phyloP scores from a whole-genome alignment of 257 asterid species.

The Orobanche coerulescens region DNA sequence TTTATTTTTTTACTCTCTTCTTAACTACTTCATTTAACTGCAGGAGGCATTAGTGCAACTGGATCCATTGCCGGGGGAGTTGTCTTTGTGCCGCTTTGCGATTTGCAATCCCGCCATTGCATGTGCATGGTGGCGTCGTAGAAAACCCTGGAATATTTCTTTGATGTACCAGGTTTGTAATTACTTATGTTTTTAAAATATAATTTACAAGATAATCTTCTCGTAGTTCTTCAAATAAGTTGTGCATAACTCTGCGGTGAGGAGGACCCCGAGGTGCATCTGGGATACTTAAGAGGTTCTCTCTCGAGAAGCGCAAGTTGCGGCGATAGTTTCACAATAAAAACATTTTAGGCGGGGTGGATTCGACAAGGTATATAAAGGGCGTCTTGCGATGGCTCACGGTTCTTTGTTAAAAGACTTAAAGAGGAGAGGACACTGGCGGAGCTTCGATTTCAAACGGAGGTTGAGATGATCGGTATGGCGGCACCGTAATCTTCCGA shows the following conservation, averaged over 20 bases:
- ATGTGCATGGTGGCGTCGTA: slow-evolving; percentile 53
- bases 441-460: slow-evolving; percentile 52
- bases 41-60: slow-evolving; percentile 36
- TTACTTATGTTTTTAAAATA: not conserved
- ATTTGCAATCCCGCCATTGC: slow-evolving; percentile 47
- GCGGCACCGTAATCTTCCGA: slow-evolving; percentile 55
- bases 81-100: slow-evolving; percentile 52
- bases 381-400: slow-evolving; percentile 40
- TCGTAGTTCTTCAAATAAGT: slow-evolving; percentile 2
- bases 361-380: slow-evolving; percentile 49
- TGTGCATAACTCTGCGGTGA: slow-evolving; percentile 29
- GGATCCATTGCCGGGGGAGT: slow-evolving; percentile 54
- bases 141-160: slow-evolving; percentile 51
- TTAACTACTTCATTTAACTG: slow-evolving; percentile 11
- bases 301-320: slow-evolving; percentile 49
- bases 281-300: slow-evolving; percentile 50
- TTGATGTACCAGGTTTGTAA: slow-evolving; percentile 44
- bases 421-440: slow-evolving; percentile 50
- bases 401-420: slow-evolving; percentile 48
- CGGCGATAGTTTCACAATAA: slow-evolving; percentile 49
- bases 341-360: slow-evolving; percentile 47
- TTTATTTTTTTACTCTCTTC: not conserved
- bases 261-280: slow-evolving; percentile 51
- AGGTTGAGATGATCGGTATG: slow-evolving; percentile 49
- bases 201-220: not conserved